phyloP scores from a whole-genome alignment of 1,139 yeast species.

The Nakaseomyces glabratus region DNA sequence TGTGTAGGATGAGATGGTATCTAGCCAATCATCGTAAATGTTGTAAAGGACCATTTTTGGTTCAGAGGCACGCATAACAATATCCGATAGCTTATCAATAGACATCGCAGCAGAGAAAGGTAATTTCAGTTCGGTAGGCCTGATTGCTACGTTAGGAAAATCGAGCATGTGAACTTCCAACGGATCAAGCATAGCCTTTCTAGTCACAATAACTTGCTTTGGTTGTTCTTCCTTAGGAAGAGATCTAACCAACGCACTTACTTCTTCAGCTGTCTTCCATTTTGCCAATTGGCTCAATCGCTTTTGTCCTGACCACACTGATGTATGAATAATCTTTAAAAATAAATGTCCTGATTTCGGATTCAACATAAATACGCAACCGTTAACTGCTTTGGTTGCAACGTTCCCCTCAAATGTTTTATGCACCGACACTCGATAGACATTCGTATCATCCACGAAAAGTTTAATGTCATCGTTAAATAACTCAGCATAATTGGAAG shows the following conservation, averaged over 20 bases:
- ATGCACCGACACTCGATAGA: slow-evolving; percentile 88
- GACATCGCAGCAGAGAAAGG: slow-evolving; percentile 87
- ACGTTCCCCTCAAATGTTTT: slow-evolving; percentile 88
- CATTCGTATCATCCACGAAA: slow-evolving; percentile 87
- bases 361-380: slow-evolving; percentile 81
- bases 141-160: slow-evolving; percentile 82
- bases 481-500: slow-evolving; percentile 82
- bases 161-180: slow-evolving; percentile 94
- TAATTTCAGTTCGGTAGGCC: slow-evolving; percentile 80
- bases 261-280: slow-evolving; percentile 99
- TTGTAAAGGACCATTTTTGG: slow-evolving; percentile 90
- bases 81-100: slow-evolving; percentile 69
- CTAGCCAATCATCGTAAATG: slow-evolving; percentile 91
- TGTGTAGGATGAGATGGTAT: slow-evolving; percentile 74
- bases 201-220: slow-evolving; percentile 77
- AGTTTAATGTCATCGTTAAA: slow-evolving; percentile 77
- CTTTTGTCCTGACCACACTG: slow-evolving; percentile 97
- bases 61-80: slow-evolving; percentile 78
- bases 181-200: slow-evolving; percentile 91
- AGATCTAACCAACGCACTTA: slow-evolving; percentile 81
- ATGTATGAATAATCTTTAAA: slow-evolving; percentile 81
- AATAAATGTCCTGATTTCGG: slow-evolving; percentile 87
- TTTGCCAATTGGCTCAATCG: slow-evolving; percentile 89
- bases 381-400: slow-evolving; percentile 88
- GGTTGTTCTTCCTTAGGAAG: slow-evolving; percentile 93